Base-by-base conservation (phyloP, 371 early-diverging fungal genomes). In the Mortierella polycephala region DNA sequence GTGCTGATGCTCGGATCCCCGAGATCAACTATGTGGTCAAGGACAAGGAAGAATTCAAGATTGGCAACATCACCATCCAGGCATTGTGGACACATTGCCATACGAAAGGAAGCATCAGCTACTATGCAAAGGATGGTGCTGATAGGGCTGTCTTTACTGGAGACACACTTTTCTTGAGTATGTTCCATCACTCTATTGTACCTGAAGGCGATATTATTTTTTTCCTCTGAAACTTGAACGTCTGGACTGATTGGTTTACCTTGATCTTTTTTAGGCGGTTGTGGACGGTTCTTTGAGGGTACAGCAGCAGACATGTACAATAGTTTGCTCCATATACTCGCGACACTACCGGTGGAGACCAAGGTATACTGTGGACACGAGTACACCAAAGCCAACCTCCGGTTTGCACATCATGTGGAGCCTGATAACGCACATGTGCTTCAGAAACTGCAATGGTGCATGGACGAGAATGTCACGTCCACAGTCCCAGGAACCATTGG, bases 281-380 rank as follows among this genome's bases (percentile, higher is more conserved):
- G 97, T 73, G 98, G 98, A 8, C 84, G 94, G 14, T 94, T 98
- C 77, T 97, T 97, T 83, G 98, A 98, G 77, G 98, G 97, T 12
- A 90, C 91, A 0, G 87, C 96, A 0, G 80, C 84, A 16, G 90
- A 96, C 61, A 96, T 98, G 97, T 83, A 92, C 82, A 81, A 85
- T 39, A 91, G 93, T 9, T 83, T 98, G 40, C 81, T 86, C 37
- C 82, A 82, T 0, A 85, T 88, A 21, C 81, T 94, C 16, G 91
- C 83, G 0, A 83, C 83, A 18, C 83, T 98, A 16, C 98, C 96
- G 0, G 81, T 85, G 6, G 93, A 92, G 13, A 97, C 97, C 5
- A 81, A 87, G 47, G 94, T 97, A 20, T 98, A 93, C 70, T 94
- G 94, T 73, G 98, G 97, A 2, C 97, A 97, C 74, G 98, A 97